Percentiles rank a stretch among this genome's conserved stretches.
Conservation (phyloP, 1,284 basidiomycete genomes). For the Fistulinella cinereoalba region DNA sequence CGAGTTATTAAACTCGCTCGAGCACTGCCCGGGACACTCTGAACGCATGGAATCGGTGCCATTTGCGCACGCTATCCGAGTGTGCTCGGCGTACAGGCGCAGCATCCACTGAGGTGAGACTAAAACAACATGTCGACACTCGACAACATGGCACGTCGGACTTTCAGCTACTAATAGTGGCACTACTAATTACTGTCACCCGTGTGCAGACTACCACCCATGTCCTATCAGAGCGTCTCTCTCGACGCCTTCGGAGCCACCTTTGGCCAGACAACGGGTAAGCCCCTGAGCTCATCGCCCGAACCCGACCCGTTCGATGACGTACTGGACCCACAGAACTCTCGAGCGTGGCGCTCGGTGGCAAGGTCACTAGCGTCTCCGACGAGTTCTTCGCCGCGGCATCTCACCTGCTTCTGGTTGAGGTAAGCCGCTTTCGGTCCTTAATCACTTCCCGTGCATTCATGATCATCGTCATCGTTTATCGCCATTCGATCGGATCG, state of each 20-base stretch:
- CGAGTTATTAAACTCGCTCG: no score
- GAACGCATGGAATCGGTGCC: no score
- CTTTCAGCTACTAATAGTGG: no score
- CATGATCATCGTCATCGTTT: not conserved
- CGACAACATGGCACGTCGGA: no score
- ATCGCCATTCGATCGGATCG: not conserved
- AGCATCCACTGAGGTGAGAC: no score
- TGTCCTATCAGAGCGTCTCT: conserved; percentile 21
- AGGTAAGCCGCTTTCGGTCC: conserved; percentile 47
- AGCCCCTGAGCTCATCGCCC: conserved; percentile 8
- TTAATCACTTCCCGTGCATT: no score
- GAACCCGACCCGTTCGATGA: no score
- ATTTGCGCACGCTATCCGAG: no score
- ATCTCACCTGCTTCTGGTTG: conserved; percentile 78
- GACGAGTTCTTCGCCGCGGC: conserved; percentile 97
- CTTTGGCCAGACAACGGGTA: conserved; percentile 64
- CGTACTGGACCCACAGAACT: conserved; percentile 60
- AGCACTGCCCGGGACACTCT: no score
- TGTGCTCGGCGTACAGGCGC: no score
- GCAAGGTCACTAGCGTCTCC: conserved; percentile 71
- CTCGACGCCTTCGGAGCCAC: conserved; percentile 31
- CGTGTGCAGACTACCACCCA: conserved; percentile 1
- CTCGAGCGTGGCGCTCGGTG: conserved; percentile 85
- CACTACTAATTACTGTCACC: no score
- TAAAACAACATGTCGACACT: no score